Evolutionary conservation across 306 rosid genomes (phyloP).

Genomic region (Hippophae rhamnoides): DNA sequence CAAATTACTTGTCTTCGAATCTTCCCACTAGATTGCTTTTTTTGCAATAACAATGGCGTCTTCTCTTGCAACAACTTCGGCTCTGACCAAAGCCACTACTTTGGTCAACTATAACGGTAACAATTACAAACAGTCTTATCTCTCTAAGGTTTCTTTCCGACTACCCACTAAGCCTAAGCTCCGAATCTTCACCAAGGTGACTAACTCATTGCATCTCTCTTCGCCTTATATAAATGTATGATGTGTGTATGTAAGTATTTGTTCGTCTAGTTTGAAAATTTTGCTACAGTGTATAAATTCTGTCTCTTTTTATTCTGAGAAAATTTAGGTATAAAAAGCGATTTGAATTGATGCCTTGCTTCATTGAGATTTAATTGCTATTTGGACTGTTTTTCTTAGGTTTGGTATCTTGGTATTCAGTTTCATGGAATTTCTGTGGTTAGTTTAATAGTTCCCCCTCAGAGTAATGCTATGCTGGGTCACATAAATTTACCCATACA

Average conservation of each 20-base stretch:
- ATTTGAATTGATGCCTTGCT: too few species aligned
- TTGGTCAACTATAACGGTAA: constrained; percentile 12
- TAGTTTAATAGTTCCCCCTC: too few species aligned
- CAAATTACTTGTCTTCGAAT: background rate
- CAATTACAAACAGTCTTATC: constrained; percentile 4
- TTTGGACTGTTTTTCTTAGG: too few species aligned
- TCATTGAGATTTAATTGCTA: too few species aligned
- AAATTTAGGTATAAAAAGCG: too few species aligned
- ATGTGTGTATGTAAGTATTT: background rate
- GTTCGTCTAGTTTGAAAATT: background rate
- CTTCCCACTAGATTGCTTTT: constrained; percentile 6
- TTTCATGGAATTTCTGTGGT: too few species aligned
- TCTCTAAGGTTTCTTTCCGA: constrained; percentile 30
- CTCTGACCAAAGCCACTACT: constrained; percentile 30
- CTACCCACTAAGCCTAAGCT: constrained; percentile 40
- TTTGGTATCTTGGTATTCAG: too few species aligned
- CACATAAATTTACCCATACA: too few species aligned
- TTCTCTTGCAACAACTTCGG: constrained; percentile 31
- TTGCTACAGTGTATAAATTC: too few species aligned
- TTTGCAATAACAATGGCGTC: constrained; percentile 27
- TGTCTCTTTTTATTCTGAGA: too few species aligned
- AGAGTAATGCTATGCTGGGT: too few species aligned
- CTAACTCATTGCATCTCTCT: background rate
- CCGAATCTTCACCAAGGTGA: constrained; percentile 45
- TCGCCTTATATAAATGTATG: background rate